Evolutionary conservation across 768 basidiomycete genomes (phyloP).

Genomic region (Galerina marginata): DNA sequence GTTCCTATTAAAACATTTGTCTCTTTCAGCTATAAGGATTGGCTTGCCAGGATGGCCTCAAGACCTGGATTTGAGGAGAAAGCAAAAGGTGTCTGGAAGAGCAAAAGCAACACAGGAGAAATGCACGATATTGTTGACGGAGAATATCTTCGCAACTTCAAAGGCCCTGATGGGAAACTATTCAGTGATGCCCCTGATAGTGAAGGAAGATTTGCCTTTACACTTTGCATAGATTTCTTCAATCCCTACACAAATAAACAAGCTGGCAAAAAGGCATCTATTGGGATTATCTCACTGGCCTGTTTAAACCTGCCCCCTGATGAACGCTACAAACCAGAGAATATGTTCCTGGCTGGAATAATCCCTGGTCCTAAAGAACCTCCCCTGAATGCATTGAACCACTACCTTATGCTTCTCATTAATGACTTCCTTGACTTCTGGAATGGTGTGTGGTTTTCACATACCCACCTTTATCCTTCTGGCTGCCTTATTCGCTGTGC

Average conservation of each 20-base stretch:
- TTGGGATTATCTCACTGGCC: constrained; percentile 35
- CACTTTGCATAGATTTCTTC: constrained; percentile 39
- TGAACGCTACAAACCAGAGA: constrained; percentile 37
- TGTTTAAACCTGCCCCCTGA: constrained; percentile 42
- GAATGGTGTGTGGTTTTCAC: constrained; percentile 34
- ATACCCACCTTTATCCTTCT: constrained; percentile 22
- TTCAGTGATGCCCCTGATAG: constrained; percentile 17
- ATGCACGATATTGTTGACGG: not conserved
- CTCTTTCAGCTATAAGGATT: constrained; percentile 26
- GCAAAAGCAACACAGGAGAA: not conserved
- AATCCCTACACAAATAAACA: constrained; percentile 39
- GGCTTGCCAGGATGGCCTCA: constrained; percentile 29
- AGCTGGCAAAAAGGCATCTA: constrained; percentile 28
- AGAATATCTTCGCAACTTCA: constrained; percentile 24
- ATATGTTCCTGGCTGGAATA: constrained; percentile 43
- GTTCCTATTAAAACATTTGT: constrained; percentile 26
- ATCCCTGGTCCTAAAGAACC: constrained; percentile 48
- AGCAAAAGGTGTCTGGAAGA: constrained; percentile 18
- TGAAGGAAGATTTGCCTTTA: constrained; percentile 31
- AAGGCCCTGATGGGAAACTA: constrained; percentile 28
- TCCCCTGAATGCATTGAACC: constrained; percentile 36
- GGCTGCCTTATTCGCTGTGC: constrained; percentile 35
- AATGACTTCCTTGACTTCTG: constrained; percentile 40
- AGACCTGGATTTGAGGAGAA: constrained; percentile 28
- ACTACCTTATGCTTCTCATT: constrained; percentile 42